Evolutionary conservation across 208 protist genomes (phyloP), one percentile per base, ranked within the genome.

Genomic region (Angomonas ambiguus): DNA sequence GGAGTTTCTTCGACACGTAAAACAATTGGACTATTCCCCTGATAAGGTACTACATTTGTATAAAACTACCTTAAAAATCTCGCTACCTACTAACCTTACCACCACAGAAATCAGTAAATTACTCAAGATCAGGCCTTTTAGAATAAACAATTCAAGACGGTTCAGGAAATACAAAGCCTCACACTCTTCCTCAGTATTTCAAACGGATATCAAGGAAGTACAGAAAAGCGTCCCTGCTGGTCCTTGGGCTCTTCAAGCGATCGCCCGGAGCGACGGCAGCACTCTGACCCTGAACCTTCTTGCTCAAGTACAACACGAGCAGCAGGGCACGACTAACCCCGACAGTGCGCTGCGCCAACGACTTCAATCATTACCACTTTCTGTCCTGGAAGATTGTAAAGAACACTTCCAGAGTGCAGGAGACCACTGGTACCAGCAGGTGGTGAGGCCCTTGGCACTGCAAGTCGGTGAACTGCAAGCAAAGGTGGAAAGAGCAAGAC

Each of bases 291-390:
- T 72, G 41, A 59, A 68, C 48, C 66, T 72, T 48, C 45, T 72
- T 25, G 28, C 58, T 16, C 55, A 13, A 11, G 53, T 72, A 13
- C 66, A 71, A 58, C 35, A 33, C 2, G 66, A 71, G 30, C 55
- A 64, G 0, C 35, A 31, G 16, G 51, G 41, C 41, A 22, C 49
- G 32, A n/a, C n/a, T n/a, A 22, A 31, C 6, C 20, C 4, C 20
- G 16, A 3, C 24, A 8, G 11, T 8, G 38, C 57, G 1, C 28
- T 69, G 32, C 59, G 48, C 25, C 58, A 58, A 20, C 69, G 55
- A 25, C 55, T 80, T 31, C 6, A 41, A 13, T 62, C 34, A 2
- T 27, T 79, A 10, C 77, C 77, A 0, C 66, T 83, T 32, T 25
- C 65, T 1, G 51, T 60, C 1, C 51, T 83, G 32, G 57, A 74